Base-by-base conservation (phyloP, 1,284 basidiomycete species). In the Austroboletus niveus region DNA sequence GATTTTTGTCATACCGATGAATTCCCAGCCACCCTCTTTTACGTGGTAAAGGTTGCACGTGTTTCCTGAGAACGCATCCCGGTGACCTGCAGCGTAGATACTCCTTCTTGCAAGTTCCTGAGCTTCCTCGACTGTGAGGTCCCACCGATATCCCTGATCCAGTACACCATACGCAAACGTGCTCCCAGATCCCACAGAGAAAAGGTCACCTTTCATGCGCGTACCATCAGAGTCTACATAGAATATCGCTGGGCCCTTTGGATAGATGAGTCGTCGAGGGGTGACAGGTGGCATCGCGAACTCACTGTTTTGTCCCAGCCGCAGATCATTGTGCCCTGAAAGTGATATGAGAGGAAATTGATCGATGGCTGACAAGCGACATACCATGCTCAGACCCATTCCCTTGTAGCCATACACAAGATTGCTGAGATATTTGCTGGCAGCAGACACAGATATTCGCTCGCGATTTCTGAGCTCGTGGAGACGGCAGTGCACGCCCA, bases 121-220 rank as follows among this genome's bases (percentile, higher is more conserved):
- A 2, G 97, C 97, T 60, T 98, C 97, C 57, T 87, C 94, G 58
- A 94, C 93, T 12, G 87, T 84, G 49, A 99, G 75, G 66, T 99
- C 94, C 91, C 92, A 99, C 53, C 76, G 83, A 74, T 98, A 98
- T 3, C 89, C 94, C 72, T 98, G 95, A 72, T 99, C 97, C 40
- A 99, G 81, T 4, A 99, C 94, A 81, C 96, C 96, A 65, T 99
- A 99, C 6, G 97, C 97, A 64, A 96, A 98, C 1, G 97, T 99
- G 65, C 91, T 94, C 64, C 97, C 97, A 5, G 96, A 98, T 34
- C 97, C 97, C 38, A 99, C 97, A 7, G 94, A 98, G 78, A 99
- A 99, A 14, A 98, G 72, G 71, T 99, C 89, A 42, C 97, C 96
- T 70, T 96, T 98, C 50, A 99, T 77, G 24, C 97, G 87, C 10